A percentile compares a stretch with the other conserved stretches of the same genome.
These are phyloP conservation scores for Citrus australasica DNA, from an alignment of 345 rosid genomes.

Conservation along the genomic window DNA sequence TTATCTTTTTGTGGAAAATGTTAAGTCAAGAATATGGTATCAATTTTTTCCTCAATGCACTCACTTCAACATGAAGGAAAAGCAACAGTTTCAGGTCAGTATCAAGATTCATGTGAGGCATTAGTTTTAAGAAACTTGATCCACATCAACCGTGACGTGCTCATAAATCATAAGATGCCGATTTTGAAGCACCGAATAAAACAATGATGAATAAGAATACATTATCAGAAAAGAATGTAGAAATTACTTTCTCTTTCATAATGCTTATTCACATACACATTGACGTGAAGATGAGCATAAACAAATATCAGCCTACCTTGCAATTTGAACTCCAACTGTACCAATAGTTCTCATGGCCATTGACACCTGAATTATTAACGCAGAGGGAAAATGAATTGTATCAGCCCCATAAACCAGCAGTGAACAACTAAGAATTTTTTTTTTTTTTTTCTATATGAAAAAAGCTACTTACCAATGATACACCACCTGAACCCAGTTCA, in stretches of 20 bases:
- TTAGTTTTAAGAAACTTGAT: not conserved
- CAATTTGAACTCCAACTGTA: constrained; percentile 76
- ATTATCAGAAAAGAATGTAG: not conserved
- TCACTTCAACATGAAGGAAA: too few relatives aligned
- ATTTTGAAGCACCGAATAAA: not conserved
- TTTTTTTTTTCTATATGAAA: too few relatives aligned
- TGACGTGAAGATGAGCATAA: not conserved
- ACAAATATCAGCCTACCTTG: constrained; percentile 49
- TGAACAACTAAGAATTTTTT: too few relatives aligned
- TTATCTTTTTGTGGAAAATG: too few relatives aligned
- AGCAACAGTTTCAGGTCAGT: too few relatives aligned
- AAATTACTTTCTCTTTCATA: not conserved
- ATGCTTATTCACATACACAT: not conserved
- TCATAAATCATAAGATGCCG: not conserved
- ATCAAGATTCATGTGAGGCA: not conserved
- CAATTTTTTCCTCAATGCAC: too few relatives aligned
- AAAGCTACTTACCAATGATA: constrained; percentile 55
- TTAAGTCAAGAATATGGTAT: too few relatives aligned
- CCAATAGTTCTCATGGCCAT: constrained; percentile 95
- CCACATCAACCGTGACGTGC: not conserved
- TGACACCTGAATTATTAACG: constrained; percentile 61
- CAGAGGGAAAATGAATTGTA: not conserved
- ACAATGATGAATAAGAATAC: not conserved
- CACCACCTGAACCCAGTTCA: constrained; percentile 92
- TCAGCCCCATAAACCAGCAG: not conserved